Evolutionary conservation across 2,329 filamentous ascomycete species (phyloP), one percentile per base, ranked within the genome.

Genomic region (Dactylonectria macrodidyma): DNA sequence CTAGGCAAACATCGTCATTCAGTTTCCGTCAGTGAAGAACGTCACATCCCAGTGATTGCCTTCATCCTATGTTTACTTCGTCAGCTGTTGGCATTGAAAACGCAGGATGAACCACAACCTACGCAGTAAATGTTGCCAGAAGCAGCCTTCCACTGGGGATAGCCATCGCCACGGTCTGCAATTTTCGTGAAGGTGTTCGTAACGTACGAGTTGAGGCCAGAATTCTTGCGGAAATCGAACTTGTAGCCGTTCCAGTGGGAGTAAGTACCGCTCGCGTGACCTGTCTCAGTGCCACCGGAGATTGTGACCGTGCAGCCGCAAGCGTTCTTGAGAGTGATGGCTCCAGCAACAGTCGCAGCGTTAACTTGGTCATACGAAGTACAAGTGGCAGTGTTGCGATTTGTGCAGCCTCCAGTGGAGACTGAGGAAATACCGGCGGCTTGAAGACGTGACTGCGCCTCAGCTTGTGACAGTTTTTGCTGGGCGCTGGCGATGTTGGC

Each of bases 121-220:
- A 76, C 74, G 22, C 69, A 72, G 41, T 76, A 76, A 36, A 76
- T 66, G 55, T 76, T 76, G 5, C 75, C 74, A 8, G 74, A 72
- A 1, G 69, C 66, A 38, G 71, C 68, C 58, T 72, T 67, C 70
- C 71, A 76, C 57, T 74, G 73, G 6, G 70, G 66, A 41, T 74
- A 75, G 9, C 60, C 52, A 44, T 73, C 67, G 2, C 69, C 58
- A 3, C 75, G 66, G 59, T 73, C 57, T 5, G 59, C 69, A 57
- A 76, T 76, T 16, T 65, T 47, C 1, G 66, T 70, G 38, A 76
- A 75, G 6, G 68, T 71, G 47, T 66, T 68, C 30, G 38, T 41
- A 5, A 41, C 38, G 14, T 63, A 76, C 4, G 36, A 47, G 61
- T 73, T 66, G 12, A 76, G 52, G 24, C 60, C 66, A 22, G 62